Percentiles rank a stretch among this genome's conserved stretches.
These are phyloP conservation scores for Penicillium rolfsii DNA, from an alignment of 2,329 filamentous ascomycete species.

Conservation along the genomic window DNA sequence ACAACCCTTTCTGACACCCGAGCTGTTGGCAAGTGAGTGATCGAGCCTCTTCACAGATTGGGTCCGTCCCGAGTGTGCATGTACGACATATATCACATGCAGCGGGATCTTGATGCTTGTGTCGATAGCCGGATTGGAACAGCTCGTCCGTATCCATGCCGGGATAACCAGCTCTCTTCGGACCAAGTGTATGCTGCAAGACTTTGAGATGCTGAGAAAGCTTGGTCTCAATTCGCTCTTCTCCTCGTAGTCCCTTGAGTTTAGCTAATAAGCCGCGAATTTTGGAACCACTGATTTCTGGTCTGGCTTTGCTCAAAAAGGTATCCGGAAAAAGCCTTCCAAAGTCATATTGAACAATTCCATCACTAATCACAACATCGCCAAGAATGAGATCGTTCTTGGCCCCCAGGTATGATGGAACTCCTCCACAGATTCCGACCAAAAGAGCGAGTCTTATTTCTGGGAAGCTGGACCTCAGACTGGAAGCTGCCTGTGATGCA, in stretches of 20 bases:
- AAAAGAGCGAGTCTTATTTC: not conserved
- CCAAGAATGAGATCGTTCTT: not conserved
- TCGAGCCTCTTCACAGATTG: not conserved
- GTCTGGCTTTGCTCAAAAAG: not conserved
- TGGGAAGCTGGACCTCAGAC: not conserved
- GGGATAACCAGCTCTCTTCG: not conserved
- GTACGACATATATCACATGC: not conserved
- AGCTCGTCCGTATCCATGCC: not conserved
- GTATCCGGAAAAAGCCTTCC: not conserved
- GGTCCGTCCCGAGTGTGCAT: not conserved
- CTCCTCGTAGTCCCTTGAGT: not conserved
- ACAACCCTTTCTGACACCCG: not conserved
- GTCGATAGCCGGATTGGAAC: not conserved
- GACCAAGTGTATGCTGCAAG: not conserved
- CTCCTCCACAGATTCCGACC: not conserved
- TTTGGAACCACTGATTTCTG: not conserved
- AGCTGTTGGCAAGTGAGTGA: not conserved
- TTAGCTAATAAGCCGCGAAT: not conserved
- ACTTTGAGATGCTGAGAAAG: not conserved
- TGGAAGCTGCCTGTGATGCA: not conserved
- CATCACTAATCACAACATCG: not conserved
- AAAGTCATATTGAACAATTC: constrained; percentile 1
- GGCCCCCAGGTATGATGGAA: not conserved
- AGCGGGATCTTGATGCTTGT: not conserved
- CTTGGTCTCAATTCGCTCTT: not conserved